Evolutionary conservation across 148 eudicot genomes (phyloP).

Genomic region (Fagopyrum esculentum): DNA sequence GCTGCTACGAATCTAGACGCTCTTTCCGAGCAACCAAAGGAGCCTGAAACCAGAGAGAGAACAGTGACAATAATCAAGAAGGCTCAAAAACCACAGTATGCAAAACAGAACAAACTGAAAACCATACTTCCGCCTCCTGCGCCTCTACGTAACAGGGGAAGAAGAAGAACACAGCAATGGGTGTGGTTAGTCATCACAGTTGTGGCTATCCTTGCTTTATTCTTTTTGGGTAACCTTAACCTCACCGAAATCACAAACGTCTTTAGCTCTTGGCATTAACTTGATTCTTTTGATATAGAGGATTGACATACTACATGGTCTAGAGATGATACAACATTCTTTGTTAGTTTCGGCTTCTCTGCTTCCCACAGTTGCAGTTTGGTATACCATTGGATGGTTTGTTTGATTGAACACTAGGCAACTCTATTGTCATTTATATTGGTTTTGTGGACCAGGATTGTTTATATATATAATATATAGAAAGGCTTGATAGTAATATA

Average conservation of each 20-base stretch:
- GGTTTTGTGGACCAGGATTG: conserved; percentile 5
- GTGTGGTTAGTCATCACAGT: conserved; percentile 36
- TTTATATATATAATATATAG: conserved; percentile 4
- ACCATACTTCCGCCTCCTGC: conserved; percentile 77
- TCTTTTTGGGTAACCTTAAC: conserved; percentile 50
- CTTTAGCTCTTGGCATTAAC: conserved; percentile 22
- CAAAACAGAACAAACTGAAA: conserved; percentile 58
- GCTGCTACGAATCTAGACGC: conserved; percentile 28
- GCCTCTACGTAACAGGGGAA: conserved; percentile 68
- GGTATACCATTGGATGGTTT: neutral
- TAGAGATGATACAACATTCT: conserved; percentile 10
- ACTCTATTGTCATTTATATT: neutral
- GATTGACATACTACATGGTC: neutral
- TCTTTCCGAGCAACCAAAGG: conserved; percentile 22
- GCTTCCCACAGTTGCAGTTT: neutral
- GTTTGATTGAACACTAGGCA: neutral
- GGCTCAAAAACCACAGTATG: conserved; percentile 34
- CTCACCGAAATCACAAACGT: conserved; percentile 23
- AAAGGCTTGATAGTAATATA: conserved; percentile 6
- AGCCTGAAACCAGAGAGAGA: conserved; percentile 34
- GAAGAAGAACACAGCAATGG: conserved; percentile 53
- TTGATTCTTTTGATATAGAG: conserved; percentile 5
- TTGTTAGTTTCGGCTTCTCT: conserved; percentile 4
- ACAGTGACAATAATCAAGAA: conserved; percentile 26
- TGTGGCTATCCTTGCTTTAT: conserved; percentile 32